Conservation (phyloP, 768 basidiomycete genomes). For the Mycena pura region DNA sequence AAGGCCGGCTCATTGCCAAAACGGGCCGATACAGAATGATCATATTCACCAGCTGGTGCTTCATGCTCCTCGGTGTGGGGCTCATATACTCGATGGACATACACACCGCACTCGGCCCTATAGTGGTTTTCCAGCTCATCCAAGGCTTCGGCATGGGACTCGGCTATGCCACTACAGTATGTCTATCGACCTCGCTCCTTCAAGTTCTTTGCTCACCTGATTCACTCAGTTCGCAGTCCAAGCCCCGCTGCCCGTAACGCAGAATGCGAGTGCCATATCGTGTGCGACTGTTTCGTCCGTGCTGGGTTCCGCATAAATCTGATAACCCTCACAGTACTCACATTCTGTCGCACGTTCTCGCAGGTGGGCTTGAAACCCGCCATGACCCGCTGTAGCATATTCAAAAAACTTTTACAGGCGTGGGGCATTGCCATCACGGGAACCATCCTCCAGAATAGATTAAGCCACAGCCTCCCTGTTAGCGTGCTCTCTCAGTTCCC, state of each 20-base stretch:
- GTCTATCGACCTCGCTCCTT: no score
- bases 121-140: conserved; percentile 34
- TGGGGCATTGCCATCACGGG: not conserved
- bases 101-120: conserved; percentile 30
- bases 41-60: conserved; percentile 31
- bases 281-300: not conserved
- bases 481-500: not conserved
- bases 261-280: not conserved
- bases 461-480: not conserved
- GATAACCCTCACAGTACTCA: not conserved
- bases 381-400: no score
- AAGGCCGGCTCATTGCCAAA: conserved; percentile 37
- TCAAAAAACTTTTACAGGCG: not conserved
- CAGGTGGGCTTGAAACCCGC: not conserved
- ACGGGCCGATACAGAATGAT: conserved; percentile 34
- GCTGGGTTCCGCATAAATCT: not conserved
- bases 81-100: conserved; percentile 38
- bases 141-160: conserved; percentile 36
- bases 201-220: not conserved
- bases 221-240: not conserved
- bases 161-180: conserved; percentile 26
- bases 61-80: conserved; percentile 42
- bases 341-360: not conserved
- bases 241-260: not conserved
- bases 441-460: not conserved